Percentiles rank a stretch among this genome's conserved stretches.
phyloP scores from a whole-genome alignment of 2,329 filamentous ascomycete genomes.

The Verticillium zaregamsianum region DNA sequence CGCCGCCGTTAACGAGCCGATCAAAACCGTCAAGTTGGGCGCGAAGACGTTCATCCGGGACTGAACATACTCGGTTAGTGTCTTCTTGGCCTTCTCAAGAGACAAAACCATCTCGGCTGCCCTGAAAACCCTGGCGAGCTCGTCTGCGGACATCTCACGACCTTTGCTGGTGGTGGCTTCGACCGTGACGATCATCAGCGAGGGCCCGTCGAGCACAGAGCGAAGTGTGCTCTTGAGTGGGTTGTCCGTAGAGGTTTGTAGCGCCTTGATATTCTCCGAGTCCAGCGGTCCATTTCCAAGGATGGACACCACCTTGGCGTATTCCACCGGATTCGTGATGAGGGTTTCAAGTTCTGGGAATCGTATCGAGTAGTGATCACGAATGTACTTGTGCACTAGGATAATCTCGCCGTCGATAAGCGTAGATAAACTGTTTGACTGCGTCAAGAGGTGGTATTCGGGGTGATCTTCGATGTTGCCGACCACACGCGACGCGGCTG shows the following conservation, averaged over 20 bases:
- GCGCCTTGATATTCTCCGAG: constrained; percentile 69
- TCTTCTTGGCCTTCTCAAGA: constrained; percentile 81
- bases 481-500: constrained; percentile 61
- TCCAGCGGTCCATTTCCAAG: constrained; percentile 90
- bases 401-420: constrained; percentile 91
- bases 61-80: constrained; percentile 88
- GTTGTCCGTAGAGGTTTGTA: constrained; percentile 76
- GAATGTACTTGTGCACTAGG: constrained; percentile 91
- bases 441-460: constrained; percentile 82
- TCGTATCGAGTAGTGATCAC: constrained; percentile 89
- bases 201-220: constrained; percentile 80
- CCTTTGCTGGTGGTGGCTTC: constrained; percentile 90
- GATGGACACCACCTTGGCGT: constrained; percentile 91
- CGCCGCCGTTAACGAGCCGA: constrained; percentile 89
- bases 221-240: constrained; percentile 70
- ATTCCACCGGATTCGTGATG: constrained; percentile 88
- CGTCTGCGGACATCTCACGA: constrained; percentile 67
- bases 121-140: constrained; percentile 67
- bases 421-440: constrained; percentile 85
- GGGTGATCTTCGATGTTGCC: constrained; percentile 90
- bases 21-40: constrained; percentile 84
- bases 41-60: constrained; percentile 96
- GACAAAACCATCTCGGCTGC: constrained; percentile 88
- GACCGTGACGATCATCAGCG: constrained; percentile 91
- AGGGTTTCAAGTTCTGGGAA: constrained; percentile 91